Evolutionary conservation across 163 green algal genomes (phyloP), one percentile per base, ranked within the genome.

Genomic region (Scenedesmus sp.): DNA sequence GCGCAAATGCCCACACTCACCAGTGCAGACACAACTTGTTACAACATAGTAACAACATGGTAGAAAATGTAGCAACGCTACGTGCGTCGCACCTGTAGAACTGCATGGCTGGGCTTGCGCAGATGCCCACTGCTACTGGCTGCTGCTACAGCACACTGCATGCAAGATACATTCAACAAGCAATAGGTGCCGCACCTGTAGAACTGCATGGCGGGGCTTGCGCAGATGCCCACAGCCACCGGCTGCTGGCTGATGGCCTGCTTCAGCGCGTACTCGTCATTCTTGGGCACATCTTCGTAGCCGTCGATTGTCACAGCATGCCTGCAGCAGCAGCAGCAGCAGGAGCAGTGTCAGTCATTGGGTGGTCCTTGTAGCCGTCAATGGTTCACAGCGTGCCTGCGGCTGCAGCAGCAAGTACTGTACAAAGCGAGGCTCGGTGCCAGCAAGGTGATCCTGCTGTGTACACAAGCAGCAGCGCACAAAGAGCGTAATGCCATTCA

Each of bases 151-250:
- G 34, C 34, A 46, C 34, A 46, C 34, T 46, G 34, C 59, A 64
- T 64, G 59, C 59, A 15, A 64, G 59, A 8, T 64, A 64, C 59
- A 64, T 64, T 98, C 98, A 79, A 98, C 96, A 93, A 98, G 96
- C 10, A 23, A 23, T 73, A 23, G 10, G 6, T 15, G 6, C 26
- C 77, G 4, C 88, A 98, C 95, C 18, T 67, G 94, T 99, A 99
- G 87, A 99, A 97, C 96, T 99, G 97, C 95, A 99, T 98, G 87
- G 98, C 95, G 15, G 98, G 95, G 86, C 98, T 95, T 56, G 67
- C 97, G 90, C 96, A 98, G 90, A 99, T 98, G 89, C 96, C 98
- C 9, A 99, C 97, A 62, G 92, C 93, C 13, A 99, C 95, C n/a
- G 97, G 97, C 94, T 99, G 97, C 66, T 97, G 89, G 18, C 94